phyloP scores from a whole-genome alignment of 345 rosid genomes.

The Aquilaria malaccensis region DNA sequence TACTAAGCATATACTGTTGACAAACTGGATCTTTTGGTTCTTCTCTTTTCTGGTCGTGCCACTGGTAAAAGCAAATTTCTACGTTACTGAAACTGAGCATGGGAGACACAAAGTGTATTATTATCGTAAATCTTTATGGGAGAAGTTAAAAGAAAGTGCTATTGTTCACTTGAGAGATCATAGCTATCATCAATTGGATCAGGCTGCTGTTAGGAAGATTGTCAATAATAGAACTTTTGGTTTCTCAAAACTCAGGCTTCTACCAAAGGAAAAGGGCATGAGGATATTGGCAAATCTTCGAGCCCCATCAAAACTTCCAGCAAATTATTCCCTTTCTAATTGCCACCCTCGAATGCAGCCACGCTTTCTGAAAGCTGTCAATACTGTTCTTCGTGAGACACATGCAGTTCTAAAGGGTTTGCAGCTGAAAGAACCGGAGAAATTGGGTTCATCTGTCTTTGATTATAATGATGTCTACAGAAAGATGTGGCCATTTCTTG shows the following conservation, averaged over 20 bases:
- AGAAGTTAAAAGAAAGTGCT: slow-evolving; percentile 33
- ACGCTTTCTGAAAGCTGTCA: slow-evolving; percentile 34
- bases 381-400: slow-evolving; percentile 48
- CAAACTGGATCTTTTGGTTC: slow-evolving; percentile 79
- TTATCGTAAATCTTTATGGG: slow-evolving; percentile 67
- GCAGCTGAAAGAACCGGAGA: slow-evolving; percentile 52
- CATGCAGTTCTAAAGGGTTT: slow-evolving; percentile 72
- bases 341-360: slow-evolving; percentile 8
- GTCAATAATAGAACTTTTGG: slow-evolving; percentile 34
- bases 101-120: slow-evolving; percentile 53
- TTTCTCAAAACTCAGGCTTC: slow-evolving; percentile 62
- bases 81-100: slow-evolving; percentile 70
- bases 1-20: slow-evolving; percentile 35
- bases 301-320: slow-evolving; percentile 37
- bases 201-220: slow-evolving; percentile 32
- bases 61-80: slow-evolving; percentile 63
- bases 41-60: slow-evolving; percentile 61
- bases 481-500: slow-evolving; percentile 53
- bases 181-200: slow-evolving; percentile 33
- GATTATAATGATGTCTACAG: slow-evolving; percentile 76
- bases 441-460: slow-evolving; percentile 75
- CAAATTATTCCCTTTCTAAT: slow-evolving; percentile 10
- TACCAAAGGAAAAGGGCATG: slow-evolving; percentile 57
- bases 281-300: slow-evolving; percentile 69
- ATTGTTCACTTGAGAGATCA: slow-evolving; percentile 30